phyloP scores from a whole-genome alignment of 345 rosid genomes.

The Gossypium anomalum region DNA sequence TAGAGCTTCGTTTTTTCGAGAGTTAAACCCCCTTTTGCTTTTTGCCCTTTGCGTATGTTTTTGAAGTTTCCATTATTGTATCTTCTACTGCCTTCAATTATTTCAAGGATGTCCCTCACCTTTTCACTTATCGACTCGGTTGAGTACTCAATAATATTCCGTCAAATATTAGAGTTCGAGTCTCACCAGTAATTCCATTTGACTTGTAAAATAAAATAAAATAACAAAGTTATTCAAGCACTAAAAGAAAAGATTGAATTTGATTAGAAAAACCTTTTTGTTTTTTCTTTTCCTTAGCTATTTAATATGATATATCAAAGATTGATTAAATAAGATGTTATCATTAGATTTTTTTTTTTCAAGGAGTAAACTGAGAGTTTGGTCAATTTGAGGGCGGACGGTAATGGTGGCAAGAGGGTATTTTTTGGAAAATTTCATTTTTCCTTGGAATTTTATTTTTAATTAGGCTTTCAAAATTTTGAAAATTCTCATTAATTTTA shows the following conservation, averaged over 20 bases:
- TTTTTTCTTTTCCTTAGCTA: not conserved
- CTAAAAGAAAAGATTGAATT: not conserved
- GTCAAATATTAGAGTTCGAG: too few relatives aligned
- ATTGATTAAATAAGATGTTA: not conserved
- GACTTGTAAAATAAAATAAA: too few relatives aligned
- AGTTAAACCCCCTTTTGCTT: slow-evolving; percentile 22
- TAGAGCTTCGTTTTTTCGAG: slow-evolving; percentile 84
- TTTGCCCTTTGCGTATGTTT: not conserved
- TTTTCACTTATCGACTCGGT: not conserved
- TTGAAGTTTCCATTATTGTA: not conserved
- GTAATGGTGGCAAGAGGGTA: too few relatives aligned
- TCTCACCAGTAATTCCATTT: too few relatives aligned
- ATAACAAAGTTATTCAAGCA: too few relatives aligned
- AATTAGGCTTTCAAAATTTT: too few relatives aligned
- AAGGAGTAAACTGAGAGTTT: not conserved
- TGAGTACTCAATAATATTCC: too few relatives aligned
- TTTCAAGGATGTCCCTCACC: slow-evolving; percentile 3
- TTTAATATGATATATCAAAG: not conserved
- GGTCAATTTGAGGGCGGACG: not conserved
- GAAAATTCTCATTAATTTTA: too few relatives aligned
- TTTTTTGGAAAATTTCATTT: too few relatives aligned
- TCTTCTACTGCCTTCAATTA: not conserved
- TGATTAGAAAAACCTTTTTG: not conserved
- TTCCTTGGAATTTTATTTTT: too few relatives aligned
- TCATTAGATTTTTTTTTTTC: not conserved